Evolutionary conservation across 2,329 filamentous ascomycete species (phyloP).

Genomic region (Alternaria postmessia): DNA sequence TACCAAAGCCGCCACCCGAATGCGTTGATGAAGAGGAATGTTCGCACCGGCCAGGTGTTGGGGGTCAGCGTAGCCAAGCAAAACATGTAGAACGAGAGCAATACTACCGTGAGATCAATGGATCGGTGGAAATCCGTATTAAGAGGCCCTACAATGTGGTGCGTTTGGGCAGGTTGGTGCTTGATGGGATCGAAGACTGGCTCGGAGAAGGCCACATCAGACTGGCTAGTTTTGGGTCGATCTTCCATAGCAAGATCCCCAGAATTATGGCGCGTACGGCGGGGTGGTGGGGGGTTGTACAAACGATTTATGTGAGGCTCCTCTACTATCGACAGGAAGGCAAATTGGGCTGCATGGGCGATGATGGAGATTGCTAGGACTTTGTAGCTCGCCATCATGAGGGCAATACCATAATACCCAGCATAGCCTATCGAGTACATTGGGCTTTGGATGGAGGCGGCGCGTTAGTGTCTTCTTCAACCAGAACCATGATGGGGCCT

Average conservation of each 20-base stretch:
- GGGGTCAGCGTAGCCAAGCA: constrained; percentile 79
- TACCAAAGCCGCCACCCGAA: constrained; percentile 90
- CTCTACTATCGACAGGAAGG: constrained; percentile 89
- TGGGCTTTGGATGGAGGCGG: constrained; percentile 8
- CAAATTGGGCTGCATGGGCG: constrained; percentile 92
- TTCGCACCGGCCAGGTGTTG: constrained; percentile 76
- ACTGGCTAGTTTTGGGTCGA: constrained; percentile 47
- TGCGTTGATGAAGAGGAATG: constrained; percentile 82
- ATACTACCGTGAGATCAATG: constrained; percentile 80
- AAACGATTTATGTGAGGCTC: constrained; percentile 98
- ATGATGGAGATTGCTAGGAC: constrained; percentile 96
- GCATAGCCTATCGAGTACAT: constrained; percentile 72
- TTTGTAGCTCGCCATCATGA: constrained; percentile 98
- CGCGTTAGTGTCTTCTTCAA: constrained; percentile 12
- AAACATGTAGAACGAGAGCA: constrained; percentile 79
- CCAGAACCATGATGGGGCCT: constrained; percentile 1
- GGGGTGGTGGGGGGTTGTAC: constrained; percentile 89
- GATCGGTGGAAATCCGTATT: constrained; percentile 90
- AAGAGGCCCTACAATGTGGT: constrained; percentile 81
- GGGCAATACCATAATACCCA: constrained; percentile 96
- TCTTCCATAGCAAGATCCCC: constrained; percentile 52
- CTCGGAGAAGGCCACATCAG: constrained; percentile 49
- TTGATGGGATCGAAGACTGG: constrained; percentile 54
- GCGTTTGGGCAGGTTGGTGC: constrained; percentile 70
- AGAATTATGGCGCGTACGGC: constrained; percentile 62